A percentile compares a stretch with the other conserved stretches of the same genome.
These are phyloP conservation scores for Penicillium canariense DNA, from an alignment of 495 filamentous ascomycete genomes.

Conservation along the genomic window DNA sequence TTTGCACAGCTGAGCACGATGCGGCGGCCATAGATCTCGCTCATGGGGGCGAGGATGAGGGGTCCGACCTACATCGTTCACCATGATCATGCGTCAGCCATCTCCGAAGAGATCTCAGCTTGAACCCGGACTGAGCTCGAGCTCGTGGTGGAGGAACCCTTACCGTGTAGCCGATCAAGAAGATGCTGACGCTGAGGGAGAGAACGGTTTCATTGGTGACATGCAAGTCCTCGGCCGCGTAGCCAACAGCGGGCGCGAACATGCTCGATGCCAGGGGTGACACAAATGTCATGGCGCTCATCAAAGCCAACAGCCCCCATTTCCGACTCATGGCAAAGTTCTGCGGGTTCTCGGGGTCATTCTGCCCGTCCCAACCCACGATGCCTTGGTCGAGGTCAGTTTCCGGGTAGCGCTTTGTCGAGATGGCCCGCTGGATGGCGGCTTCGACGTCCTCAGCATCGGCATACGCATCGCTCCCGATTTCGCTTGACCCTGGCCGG, in stretches of 20 bases:
- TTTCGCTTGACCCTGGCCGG: background rate
- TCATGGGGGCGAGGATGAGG: conserved; percentile 43
- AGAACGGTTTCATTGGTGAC: conserved; percentile 52
- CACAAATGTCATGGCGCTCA: conserved; percentile 47
- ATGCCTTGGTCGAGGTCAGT: conserved; percentile 12
- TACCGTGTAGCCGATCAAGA: conserved; percentile 58
- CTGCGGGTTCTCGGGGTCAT: conserved; percentile 67
- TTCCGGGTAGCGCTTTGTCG: conserved; percentile 5
- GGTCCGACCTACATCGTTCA: conserved; percentile 31
- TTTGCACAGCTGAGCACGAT: conserved; percentile 49
- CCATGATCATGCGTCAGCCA: background rate
- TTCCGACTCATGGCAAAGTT: conserved; percentile 56
- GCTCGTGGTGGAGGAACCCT: background rate
- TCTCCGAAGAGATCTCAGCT: background rate
- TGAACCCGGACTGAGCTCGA: too few relatives aligned
- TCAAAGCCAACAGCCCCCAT: conserved; percentile 31
- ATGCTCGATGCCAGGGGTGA: conserved; percentile 62
- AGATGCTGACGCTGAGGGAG: conserved; percentile 55
- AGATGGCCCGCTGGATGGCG: background rate
- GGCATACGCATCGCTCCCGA: background rate
- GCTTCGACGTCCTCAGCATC: background rate
- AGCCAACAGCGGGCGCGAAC: conserved; percentile 62
- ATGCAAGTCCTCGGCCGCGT: conserved; percentile 57
- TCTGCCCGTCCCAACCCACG: conserved; percentile 25
- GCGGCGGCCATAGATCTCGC: conserved; percentile 58